A percentile compares a stretch with the other conserved stretches of the same genome.
Conservation (phyloP, 164 flowering plant genomes). For the Tetracentron sinense region DNA sequence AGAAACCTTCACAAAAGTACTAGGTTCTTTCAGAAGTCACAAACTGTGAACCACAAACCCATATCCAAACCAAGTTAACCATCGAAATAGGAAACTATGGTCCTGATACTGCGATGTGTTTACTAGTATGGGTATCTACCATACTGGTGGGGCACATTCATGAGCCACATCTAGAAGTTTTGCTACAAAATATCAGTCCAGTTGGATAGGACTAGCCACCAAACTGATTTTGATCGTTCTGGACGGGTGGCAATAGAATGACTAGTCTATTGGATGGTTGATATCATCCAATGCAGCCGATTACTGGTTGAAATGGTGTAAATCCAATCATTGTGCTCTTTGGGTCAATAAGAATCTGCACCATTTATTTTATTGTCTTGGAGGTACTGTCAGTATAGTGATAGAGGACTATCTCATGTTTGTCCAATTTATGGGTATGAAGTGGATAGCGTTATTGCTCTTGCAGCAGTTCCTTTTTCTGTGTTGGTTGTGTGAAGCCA, state of each 20-base stretch:
- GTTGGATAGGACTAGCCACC: background rate
- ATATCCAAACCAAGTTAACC: no score
- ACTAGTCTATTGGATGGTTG: background rate
- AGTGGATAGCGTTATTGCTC: background rate
- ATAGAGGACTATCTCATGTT: background rate
- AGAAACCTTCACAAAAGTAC: no score
- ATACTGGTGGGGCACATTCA: background rate
- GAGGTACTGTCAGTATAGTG: background rate
- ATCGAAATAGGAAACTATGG: no score
- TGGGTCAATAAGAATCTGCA: background rate
- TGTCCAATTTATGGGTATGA: background rate
- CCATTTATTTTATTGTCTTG: background rate
- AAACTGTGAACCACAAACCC: no score
- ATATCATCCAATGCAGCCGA: background rate
- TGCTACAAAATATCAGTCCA: background rate
- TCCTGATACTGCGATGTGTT: no score
- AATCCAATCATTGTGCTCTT: background rate
- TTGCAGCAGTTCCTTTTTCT: background rate
- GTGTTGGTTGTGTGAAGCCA: background rate
- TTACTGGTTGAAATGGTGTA: background rate
- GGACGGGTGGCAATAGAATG: background rate
- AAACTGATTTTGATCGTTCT: background rate
- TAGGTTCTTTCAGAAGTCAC: no score
- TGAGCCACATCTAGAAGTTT: background rate
- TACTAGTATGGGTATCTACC: no score